Percentiles rank a stretch among this genome's conserved stretches.
These are phyloP conservation scores for Scutellaria galericulata DNA, from an alignment of 257 asterid species.

Conservation along the genomic window DNA sequence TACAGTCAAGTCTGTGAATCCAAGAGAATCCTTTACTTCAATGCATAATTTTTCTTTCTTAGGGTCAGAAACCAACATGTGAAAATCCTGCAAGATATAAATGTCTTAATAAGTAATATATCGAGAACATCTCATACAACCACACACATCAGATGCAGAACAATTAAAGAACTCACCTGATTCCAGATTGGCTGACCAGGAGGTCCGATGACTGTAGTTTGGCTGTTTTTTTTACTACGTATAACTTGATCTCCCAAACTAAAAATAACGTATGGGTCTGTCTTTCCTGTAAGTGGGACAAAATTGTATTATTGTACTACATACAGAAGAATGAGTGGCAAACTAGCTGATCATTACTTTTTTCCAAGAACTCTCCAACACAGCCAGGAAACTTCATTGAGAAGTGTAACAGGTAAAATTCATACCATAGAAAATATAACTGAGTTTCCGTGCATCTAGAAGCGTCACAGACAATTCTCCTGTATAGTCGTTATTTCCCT, in stretches of 20 bases:
- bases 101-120: slow-evolving; percentile 24
- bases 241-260: slow-evolving; percentile 90
- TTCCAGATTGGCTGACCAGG: slow-evolving; percentile 99
- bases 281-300: slow-evolving; percentile 69
- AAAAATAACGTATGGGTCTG: slow-evolving; percentile 88
- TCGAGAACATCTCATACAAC: slow-evolving; percentile 29
- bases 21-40: slow-evolving; percentile 90
- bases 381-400: slow-evolving; percentile 27
- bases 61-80: slow-evolving; percentile 87
- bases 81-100: slow-evolving; percentile 72
- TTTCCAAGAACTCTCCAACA: slow-evolving; percentile 7
- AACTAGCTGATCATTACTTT: slow-evolving; percentile 23
- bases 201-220: slow-evolving; percentile 94
- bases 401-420: slow-evolving; percentile 29
- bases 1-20: slow-evolving; percentile 76
- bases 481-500: slow-evolving; percentile 76
- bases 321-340: not conserved
- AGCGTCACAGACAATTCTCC: slow-evolving; percentile 98
- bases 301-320: slow-evolving; percentile 6
- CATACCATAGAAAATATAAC: slow-evolving; percentile 82
- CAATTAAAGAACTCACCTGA: slow-evolving; percentile 61
- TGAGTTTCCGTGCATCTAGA: slow-evolving; percentile 88
- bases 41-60: slow-evolving; percentile 67
- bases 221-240: slow-evolving; percentile 93
- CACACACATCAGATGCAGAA: slow-evolving; percentile 1